These are phyloP conservation scores for Phytophthora kernoviae DNA, from an alignment of 352 stramenopile species.

Conservation along the genomic window DNA sequence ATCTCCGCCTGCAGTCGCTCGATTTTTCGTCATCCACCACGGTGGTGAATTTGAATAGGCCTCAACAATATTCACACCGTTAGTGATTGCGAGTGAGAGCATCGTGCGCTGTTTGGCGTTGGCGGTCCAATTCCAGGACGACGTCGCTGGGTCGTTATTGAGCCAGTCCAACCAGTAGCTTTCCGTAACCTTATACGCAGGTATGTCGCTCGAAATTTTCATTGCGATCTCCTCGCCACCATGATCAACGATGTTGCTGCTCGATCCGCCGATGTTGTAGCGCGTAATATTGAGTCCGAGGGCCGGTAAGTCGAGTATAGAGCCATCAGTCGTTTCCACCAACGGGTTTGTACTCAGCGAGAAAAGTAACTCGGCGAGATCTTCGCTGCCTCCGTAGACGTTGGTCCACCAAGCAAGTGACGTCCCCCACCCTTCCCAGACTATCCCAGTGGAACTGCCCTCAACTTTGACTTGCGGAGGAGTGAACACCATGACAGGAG, in stretches of 20 bases:
- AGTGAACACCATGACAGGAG: neutral
- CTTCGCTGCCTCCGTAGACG: conserved; percentile 41
- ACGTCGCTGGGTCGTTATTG: conserved; percentile 30
- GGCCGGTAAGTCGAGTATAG: conserved; percentile 22
- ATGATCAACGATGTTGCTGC: conserved; percentile 38
- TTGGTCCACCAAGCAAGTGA: conserved; percentile 61
- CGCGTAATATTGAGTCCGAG: conserved; percentile 53
- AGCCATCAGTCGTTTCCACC: conserved; percentile 27
- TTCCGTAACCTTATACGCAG: conserved; percentile 43
- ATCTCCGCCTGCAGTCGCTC: conserved; percentile 40
- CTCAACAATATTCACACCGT: conserved; percentile 44
- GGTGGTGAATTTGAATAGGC: conserved; percentile 57
- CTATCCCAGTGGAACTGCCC: too few relatives aligned
- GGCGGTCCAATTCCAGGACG: conserved; percentile 47
- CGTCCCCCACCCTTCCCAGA: conserved; percentile 57
- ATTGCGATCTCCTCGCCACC: conserved; percentile 41
- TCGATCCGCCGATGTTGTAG: conserved; percentile 56
- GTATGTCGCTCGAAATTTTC: conserved; percentile 45
- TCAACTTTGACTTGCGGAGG: neutral
- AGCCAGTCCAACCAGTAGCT: conserved; percentile 51
- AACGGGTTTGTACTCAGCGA: conserved; percentile 20
- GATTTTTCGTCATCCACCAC: conserved; percentile 61
- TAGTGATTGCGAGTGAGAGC: conserved; percentile 31
- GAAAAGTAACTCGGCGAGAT: conserved; percentile 51
- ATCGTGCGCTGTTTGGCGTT: conserved; percentile 46